Conservation (phyloP, 495 filamentous ascomycete genomes). For the Aspergillus homomorphus region DNA sequence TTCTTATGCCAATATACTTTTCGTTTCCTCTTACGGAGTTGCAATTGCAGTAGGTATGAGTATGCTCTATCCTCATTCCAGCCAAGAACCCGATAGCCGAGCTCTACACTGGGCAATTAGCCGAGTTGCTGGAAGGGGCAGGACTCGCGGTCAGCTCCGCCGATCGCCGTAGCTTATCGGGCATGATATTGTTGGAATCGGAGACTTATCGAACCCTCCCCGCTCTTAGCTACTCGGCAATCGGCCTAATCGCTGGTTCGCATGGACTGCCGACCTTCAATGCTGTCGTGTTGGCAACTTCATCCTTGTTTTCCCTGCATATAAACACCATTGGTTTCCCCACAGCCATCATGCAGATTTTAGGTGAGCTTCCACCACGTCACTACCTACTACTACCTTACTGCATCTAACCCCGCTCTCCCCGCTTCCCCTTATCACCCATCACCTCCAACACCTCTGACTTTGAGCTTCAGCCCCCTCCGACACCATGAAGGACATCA, state of each 20-base stretch:
- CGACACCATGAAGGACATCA: constrained; percentile 12
- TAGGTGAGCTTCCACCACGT: background rate
- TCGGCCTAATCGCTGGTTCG: background rate
- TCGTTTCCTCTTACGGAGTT: background rate
- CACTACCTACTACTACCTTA: background rate
- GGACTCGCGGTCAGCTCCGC: background rate
- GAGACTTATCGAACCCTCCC: background rate
- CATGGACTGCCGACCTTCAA: background rate
- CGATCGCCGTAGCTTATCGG: constrained; percentile 4
- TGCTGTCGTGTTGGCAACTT: background rate
- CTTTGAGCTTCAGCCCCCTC: background rate
- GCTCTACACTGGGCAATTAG: background rate
- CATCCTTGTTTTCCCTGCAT: background rate
- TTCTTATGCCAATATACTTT: background rate
- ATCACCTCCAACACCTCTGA: background rate
- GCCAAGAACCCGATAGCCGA: background rate
- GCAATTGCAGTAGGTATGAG: background rate
- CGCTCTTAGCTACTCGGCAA: background rate
- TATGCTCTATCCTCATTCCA: background rate
- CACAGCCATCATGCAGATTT: background rate
- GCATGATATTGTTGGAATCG: background rate
- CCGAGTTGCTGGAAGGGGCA: background rate
- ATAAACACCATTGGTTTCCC: background rate
- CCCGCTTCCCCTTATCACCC: background rate
- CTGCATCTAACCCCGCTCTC: background rate